Conservation (phyloP, 202 grass and related monocot genomes). For the Carex arenaria region DNA sequence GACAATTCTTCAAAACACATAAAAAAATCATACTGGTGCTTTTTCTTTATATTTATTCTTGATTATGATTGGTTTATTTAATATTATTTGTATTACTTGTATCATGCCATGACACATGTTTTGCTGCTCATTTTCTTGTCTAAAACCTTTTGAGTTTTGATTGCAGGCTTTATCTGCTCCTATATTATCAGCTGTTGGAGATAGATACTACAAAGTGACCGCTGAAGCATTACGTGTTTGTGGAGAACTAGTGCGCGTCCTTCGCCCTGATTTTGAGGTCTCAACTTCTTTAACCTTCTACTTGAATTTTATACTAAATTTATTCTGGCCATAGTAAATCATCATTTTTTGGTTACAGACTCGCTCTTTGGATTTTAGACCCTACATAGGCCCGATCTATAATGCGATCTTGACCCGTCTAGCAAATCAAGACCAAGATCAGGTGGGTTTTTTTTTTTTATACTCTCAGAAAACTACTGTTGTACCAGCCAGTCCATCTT, state of each 20-base stretch:
- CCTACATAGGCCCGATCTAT: conserved; percentile 77
- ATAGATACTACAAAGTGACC: conserved; percentile 99
- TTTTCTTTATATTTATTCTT: conserved; percentile 7
- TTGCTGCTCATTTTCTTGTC: conserved; percentile 16
- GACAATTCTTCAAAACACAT: too few relatives aligned
- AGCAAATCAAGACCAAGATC: conserved; percentile 99
- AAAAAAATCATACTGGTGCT: neutral
- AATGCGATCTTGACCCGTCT: conserved; percentile 87
- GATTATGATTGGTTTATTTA: neutral
- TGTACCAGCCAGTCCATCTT: neutral
- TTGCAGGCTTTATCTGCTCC: conserved; percentile 82
- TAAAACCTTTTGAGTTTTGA: neutral
- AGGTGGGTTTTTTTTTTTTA: conserved; percentile 37
- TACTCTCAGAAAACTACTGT: neutral
- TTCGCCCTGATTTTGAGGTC: conserved; percentile 86
- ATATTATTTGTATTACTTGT: neutral
- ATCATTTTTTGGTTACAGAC: conserved; percentile 37
- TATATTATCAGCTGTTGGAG: conserved; percentile 89
- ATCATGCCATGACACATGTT: neutral
- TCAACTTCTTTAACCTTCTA: neutral
- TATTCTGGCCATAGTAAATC: neutral
- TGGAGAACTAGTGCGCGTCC: conserved; percentile 81
- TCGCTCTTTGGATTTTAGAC: conserved; percentile 55
- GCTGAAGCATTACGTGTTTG: conserved; percentile 98
- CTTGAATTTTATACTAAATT: conserved; percentile 3